A percentile compares a stretch with the other conserved stretches of the same genome.
These are phyloP conservation scores for Kwoniella dendrophila DNA, from an alignment of 768 basidiomycete species.

Conservation along the genomic window DNA sequence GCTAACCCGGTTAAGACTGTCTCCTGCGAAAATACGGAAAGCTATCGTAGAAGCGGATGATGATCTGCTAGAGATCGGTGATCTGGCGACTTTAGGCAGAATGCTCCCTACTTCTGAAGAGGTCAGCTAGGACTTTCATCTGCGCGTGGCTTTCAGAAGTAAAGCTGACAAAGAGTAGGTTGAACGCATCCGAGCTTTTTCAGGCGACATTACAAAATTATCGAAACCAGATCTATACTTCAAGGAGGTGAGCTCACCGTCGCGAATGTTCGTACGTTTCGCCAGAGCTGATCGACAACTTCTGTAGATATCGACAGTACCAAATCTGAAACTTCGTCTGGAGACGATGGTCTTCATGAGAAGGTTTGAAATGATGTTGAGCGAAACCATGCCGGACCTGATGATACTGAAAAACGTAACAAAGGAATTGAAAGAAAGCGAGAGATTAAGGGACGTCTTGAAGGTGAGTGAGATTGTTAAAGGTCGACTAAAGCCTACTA, in stretches of 20 bases:
- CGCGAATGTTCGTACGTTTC: background rate
- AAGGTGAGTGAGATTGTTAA: conserved; percentile 66
- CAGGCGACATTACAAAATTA: conserved; percentile 69
- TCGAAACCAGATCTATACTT: conserved; percentile 85
- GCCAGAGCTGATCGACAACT: conserved; percentile 64
- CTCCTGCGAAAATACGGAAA: conserved; percentile 67
- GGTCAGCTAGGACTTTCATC: conserved; percentile 56
- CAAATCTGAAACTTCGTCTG: conserved; percentile 71
- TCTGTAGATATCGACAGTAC: conserved; percentile 59
- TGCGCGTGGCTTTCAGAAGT: background rate
- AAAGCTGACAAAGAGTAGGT: conserved; percentile 58
- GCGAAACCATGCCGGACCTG: conserved; percentile 80
- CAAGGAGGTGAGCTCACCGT: conserved; percentile 62
- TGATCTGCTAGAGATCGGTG: conserved; percentile 67
- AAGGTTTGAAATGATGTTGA: conserved; percentile 78
- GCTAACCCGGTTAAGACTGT: conserved; percentile 73
- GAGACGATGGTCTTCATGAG: conserved; percentile 81
- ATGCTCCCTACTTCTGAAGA: conserved; percentile 83
- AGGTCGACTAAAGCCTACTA: no score
- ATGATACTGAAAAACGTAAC: conserved; percentile 72
- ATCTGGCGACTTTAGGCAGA: conserved; percentile 72
- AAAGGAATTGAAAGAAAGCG: conserved; percentile 63
- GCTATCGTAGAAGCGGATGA: conserved; percentile 77
- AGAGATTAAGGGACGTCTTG: conserved; percentile 69
- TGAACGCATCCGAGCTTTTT: conserved; percentile 67